Evolutionary conservation across 345 rosid species (phyloP), one percentile per base, ranked within the genome.

Genomic region (Salix suchowensis): DNA sequence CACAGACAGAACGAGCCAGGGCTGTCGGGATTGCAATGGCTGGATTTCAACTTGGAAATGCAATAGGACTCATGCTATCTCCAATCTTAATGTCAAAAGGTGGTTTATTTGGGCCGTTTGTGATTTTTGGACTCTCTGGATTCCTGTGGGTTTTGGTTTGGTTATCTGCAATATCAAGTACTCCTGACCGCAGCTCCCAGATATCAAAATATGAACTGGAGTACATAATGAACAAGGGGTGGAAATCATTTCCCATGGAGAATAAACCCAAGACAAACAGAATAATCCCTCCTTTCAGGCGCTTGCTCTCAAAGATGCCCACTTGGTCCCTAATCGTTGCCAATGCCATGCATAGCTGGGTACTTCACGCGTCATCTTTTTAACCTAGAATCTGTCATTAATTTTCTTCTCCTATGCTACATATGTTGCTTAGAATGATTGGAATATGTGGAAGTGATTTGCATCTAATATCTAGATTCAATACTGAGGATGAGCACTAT

Each of bases 331-430:
- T 96, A 64, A 96, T 96, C 30, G 82, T 92, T 66, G 99, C 98
- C 68, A 96, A 96, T 89, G 83, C 96, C 65, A 96, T 93, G 97
- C 99, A 96, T 78, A 91, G 94, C 85, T 96, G 98, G 98, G 97
- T 95, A 90, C 76, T 78, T 77, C 54, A 28, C 67, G 44, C 36
- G 62, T 48, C 18, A 58, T 68, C 71, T 76, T 54, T 64, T 21
- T 75, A 23, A 77, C 28, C 44, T 58, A 30, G 52, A 30, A 66
- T 30, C 39, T 61, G 72, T 67, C 76, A 19, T 24, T 37, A 42
- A 46, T 42, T 34, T 64, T 79, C 65, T 72, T 70, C 16, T 19
- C 48, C 3, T 68, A 48, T 24, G 70, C 69, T 32, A 34, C 23
- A 26, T 58, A 76, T 65, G 55, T 42, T 32, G 9, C 67, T 34